A percentile compares a stretch with the other conserved stretches of the same genome.
These are phyloP conservation scores for Xylaria scruposa DNA, from an alignment of 495 filamentous ascomycete genomes.

Conservation along the genomic window DNA sequence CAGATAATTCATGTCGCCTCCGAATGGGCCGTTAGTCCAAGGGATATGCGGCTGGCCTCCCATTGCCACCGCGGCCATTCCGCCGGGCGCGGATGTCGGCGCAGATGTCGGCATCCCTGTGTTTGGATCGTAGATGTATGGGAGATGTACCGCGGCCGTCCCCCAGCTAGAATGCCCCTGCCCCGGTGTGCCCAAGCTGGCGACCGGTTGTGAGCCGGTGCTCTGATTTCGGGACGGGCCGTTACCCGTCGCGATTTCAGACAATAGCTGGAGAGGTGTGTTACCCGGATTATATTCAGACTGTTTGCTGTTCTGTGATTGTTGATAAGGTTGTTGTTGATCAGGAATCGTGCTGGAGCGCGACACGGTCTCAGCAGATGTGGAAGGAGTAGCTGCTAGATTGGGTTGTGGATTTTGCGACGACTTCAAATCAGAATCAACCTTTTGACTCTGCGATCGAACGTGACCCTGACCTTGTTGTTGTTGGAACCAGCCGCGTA, in stretches of 20 bases:
- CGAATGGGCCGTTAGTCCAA: constrained; percentile 42
- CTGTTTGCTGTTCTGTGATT: constrained; percentile 35
- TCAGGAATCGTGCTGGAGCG: constrained; percentile 7
- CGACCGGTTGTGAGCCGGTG: constrained; percentile 12
- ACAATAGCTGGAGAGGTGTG: constrained; percentile 69
- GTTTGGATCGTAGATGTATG: constrained; percentile 39
- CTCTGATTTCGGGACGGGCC: constrained; percentile 38
- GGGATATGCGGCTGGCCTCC: constrained; percentile 33
- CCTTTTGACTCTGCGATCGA: constrained; percentile 12
- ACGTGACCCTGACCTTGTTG: constrained; percentile 32
- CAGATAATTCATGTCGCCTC: constrained; percentile 46
- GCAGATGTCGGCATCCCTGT: neutral
- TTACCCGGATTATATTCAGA: constrained; percentile 47
- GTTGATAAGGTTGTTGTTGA: constrained; percentile 34
- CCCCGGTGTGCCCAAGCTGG: constrained; percentile 12
- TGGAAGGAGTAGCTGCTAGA: neutral
- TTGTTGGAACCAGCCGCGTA: constrained; percentile 70
- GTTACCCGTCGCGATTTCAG: constrained; percentile 70
- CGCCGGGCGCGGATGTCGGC: neutral
- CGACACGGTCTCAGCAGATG: constrained; percentile 22
- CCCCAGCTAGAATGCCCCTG: constrained; percentile 22
- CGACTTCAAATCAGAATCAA: constrained; percentile 22
- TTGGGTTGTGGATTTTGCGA: constrained; percentile 8
- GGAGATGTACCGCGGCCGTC: constrained; percentile 31
- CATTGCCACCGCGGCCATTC: neutral